A percentile compares a stretch with the other conserved stretches of the same genome.
Conservation (phyloP, 2,329 filamentous ascomycete genomes). For the Verticillium nubilum region DNA sequence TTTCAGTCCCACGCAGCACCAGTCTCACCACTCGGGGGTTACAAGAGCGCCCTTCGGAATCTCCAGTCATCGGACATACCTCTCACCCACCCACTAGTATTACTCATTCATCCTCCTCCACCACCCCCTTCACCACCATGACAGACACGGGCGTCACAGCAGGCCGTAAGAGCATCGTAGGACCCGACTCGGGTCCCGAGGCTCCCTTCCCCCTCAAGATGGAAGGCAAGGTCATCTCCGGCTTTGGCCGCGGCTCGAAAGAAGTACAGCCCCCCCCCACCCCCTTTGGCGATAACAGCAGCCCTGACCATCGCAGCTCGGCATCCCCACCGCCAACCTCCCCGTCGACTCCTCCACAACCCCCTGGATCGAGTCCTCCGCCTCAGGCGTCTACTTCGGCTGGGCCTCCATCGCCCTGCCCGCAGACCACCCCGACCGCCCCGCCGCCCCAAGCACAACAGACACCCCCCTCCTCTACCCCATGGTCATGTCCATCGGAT, state of each 20-base stretch:
- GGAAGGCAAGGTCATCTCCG: conserved; percentile 82
- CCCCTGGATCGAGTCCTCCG: conserved; percentile 57
- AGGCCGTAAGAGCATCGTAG: conserved; percentile 63
- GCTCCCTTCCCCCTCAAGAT: conserved; percentile 78
- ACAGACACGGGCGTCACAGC: conserved; percentile 1
- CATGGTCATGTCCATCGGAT: conserved; percentile 92
- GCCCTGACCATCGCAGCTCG: conserved; percentile 58
- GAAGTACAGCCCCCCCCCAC: conserved; percentile 48
- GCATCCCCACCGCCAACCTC: conserved; percentile 94
- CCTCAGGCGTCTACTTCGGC: conserved; percentile 89
- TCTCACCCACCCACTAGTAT: not conserved
- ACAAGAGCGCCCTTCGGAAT: not conserved
- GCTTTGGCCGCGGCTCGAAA: conserved; percentile 90
- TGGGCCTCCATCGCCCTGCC: conserved; percentile 70
- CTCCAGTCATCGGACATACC: not conserved
- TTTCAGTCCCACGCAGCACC: not conserved
- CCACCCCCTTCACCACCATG: not conserved
- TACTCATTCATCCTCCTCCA: not conserved
- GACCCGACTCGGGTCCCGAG: conserved; percentile 66
- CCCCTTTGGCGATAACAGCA: no score
- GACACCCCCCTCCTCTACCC: conserved; percentile 53
- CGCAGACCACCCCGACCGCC: conserved; percentile 35
- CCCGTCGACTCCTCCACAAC: conserved; percentile 59
- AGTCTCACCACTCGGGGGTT: not conserved
- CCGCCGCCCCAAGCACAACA: conserved; percentile 14